A percentile compares a stretch with the other conserved stretches of the same genome.
phyloP scores from a whole-genome alignment of 75 land plant genomes.

The Sequoia sempervirens region DNA sequence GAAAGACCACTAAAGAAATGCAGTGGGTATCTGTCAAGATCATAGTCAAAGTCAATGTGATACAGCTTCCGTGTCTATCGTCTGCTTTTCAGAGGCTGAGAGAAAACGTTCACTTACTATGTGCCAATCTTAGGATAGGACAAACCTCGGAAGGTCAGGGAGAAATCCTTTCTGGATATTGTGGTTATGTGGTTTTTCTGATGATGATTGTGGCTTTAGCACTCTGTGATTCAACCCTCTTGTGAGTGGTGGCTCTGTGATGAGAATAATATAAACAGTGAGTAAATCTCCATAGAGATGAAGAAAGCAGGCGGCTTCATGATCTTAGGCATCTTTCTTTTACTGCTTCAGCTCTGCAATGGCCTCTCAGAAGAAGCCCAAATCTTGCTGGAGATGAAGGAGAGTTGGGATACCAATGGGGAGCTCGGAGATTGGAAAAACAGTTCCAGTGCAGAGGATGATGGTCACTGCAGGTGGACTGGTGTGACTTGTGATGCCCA shows the following conservation, averaged over 20 bases:
- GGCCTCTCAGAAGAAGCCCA: slow-evolving; percentile 8
- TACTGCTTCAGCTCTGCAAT: neutral
- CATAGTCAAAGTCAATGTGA: no score
- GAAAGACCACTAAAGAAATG: neutral
- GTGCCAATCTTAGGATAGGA: neutral
- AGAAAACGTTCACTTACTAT: neutral
- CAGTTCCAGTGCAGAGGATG: neutral
- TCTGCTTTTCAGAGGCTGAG: neutral
- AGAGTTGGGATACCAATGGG: neutral
- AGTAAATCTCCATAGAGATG: neutral
- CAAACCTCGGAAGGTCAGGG: neutral
- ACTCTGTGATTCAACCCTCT: neutral
- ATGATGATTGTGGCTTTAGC: neutral
- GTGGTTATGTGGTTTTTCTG: neutral
- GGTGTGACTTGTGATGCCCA: slow-evolving; percentile 24
- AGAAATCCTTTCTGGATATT: neutral
- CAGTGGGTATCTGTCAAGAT: neutral
- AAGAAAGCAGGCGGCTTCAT: neutral
- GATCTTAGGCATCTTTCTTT: neutral
- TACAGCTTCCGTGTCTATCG: no score
- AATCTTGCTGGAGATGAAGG: neutral
- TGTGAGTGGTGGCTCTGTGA: neutral
- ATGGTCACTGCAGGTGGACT: slow-evolving; percentile 34
- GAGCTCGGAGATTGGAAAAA: slow-evolving; percentile 1
- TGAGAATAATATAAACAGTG: neutral